A percentile compares a stretch with the other conserved stretches of the same genome.
phyloP scores from a whole-genome alignment of 2,329 filamentous ascomycete species.

The Trichoderma sp. region DNA sequence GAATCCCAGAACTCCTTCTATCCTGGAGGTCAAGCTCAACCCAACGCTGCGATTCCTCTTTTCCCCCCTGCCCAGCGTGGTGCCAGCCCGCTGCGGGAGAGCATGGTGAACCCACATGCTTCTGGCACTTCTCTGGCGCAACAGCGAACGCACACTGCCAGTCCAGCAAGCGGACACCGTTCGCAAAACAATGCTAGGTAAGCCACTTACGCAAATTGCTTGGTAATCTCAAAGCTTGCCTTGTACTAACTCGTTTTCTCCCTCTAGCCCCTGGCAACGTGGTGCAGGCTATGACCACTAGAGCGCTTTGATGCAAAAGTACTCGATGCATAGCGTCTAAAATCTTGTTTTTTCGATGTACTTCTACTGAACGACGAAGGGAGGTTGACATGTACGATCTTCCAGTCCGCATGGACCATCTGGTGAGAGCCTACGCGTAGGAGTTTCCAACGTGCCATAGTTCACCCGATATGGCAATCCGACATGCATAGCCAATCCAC shows the following conservation, averaged over 20 bases:
- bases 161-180: constrained; percentile 42
- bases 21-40: constrained; percentile 39
- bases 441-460: not conserved
- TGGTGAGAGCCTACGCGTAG: not conserved
- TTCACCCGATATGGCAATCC: not conserved
- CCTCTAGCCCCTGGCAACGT: constrained; percentile 50
- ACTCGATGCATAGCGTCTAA: not conserved
- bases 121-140: constrained; percentile 33
- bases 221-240: not conserved
- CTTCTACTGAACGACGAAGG: not conserved
- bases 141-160: constrained; percentile 41
- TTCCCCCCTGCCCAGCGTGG: constrained; percentile 48
- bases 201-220: constrained; percentile 7
- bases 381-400: not conserved
- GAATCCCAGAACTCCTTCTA: constrained; percentile 41
- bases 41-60: constrained; percentile 50
- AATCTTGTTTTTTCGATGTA: not conserved
- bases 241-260: constrained; percentile 31
- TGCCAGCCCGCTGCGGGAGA: constrained; percentile 43
- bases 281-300: constrained; percentile 50
- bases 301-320: not conserved
- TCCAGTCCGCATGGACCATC: not conserved
- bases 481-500: not conserved
- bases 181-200: constrained; percentile 49
- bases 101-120: constrained; percentile 43